These are phyloP conservation scores for Musa beccarii DNA, from an alignment of 176 grass and related monocot species.

Conservation along the genomic window DNA sequence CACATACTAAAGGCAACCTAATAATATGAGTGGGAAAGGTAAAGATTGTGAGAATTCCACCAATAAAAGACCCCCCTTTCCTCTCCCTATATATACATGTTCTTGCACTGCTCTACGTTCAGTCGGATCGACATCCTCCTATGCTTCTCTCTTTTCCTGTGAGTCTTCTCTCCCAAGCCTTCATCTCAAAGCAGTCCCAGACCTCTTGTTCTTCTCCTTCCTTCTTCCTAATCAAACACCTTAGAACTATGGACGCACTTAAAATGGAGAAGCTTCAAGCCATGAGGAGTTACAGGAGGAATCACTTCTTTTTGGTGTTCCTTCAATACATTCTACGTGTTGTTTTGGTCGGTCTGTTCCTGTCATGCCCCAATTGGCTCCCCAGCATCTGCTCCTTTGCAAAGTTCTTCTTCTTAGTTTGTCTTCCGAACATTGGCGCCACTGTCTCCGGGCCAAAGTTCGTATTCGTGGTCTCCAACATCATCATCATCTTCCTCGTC, in stretches of 20 bases:
- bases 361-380: slow-evolving; percentile 60
- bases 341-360: slow-evolving; percentile 33
- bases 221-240: too few species aligned
- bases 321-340: neutral
- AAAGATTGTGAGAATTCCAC: neutral
- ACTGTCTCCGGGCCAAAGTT: slow-evolving; percentile 58
- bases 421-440: slow-evolving; percentile 36
- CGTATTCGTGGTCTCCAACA: slow-evolving; percentile 70
- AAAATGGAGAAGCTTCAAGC: slow-evolving; percentile 8
- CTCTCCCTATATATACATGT: neutral
- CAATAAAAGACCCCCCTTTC: neutral
- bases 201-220: neutral
- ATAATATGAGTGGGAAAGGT: neutral
- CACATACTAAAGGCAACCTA: neutral
- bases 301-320: neutral
- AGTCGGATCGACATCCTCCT: neutral
- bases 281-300: slow-evolving; percentile 9
- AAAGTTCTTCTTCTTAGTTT: slow-evolving; percentile 36
- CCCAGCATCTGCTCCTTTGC: slow-evolving; percentile 33
- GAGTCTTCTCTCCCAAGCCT: neutral
- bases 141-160: neutral
- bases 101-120: neutral
- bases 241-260: neutral
- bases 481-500: slow-evolving; percentile 80
- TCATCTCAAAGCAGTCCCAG: too few species aligned